These are phyloP conservation scores for Phytopythium delawarense DNA, from an alignment of 352 stramenopile genomes.

Conservation along the genomic window DNA sequence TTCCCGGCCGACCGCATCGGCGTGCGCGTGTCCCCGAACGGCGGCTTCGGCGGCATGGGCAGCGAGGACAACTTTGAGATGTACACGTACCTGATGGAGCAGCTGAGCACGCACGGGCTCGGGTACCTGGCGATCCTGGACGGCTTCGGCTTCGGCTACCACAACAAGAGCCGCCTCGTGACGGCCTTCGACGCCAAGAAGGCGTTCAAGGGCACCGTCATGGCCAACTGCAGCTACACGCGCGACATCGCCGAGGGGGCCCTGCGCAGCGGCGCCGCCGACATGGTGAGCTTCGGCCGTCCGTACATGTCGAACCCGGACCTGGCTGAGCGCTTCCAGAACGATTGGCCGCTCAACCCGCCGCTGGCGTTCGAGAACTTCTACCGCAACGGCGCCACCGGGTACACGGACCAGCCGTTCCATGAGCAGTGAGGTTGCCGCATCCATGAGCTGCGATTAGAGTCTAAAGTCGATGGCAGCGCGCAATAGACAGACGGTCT, in stretches of 20 bases:
- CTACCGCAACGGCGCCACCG: slow-evolving; percentile 17
- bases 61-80: slow-evolving; percentile 40
- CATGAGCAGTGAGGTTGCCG: neutral
- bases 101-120: slow-evolving; percentile 26
- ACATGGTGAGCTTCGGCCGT: slow-evolving; percentile 33
- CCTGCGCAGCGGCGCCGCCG: slow-evolving; percentile 20
- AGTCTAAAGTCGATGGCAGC: neutral
- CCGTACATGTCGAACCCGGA: slow-evolving; percentile 43
- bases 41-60: slow-evolving; percentile 26
- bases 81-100: slow-evolving; percentile 26
- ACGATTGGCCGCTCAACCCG: slow-evolving; percentile 15
- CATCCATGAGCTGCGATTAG: no score
- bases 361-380: slow-evolving; percentile 16
- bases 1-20: slow-evolving; percentile 24
- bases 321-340: slow-evolving; percentile 25
- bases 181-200: slow-evolving; percentile 28
- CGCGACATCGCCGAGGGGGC: slow-evolving; percentile 25
- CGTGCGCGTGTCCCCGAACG: slow-evolving; percentile 31
- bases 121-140: slow-evolving; percentile 39
- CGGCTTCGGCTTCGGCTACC: slow-evolving; percentile 28
- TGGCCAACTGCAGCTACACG: slow-evolving; percentile 34
- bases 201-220: slow-evolving; percentile 26
- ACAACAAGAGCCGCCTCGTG: slow-evolving; percentile 23
- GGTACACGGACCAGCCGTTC: slow-evolving; percentile 24
- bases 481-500: neutral